Evolutionary conservation across 2,329 filamentous ascomycete species (phyloP), one percentile per base, ranked within the genome.

Genomic region (Exutisphaerella laricina): DNA sequence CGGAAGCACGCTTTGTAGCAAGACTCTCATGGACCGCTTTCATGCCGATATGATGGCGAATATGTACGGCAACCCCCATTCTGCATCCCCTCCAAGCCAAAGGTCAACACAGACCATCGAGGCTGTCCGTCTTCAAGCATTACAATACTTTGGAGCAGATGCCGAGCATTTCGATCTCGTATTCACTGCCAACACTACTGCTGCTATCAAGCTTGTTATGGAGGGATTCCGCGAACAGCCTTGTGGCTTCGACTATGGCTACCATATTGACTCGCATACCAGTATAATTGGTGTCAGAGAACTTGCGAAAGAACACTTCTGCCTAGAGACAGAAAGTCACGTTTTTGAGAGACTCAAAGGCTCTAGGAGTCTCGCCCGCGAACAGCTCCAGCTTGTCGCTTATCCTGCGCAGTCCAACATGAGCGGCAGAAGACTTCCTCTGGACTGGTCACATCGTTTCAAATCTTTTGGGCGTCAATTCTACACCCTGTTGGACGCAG

Each of bases 321-420:
- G 88, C 64, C 76, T 95, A 26, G 66, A 73, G 40, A 72, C 70
- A 17, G 79, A 88, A 56, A 60, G 60, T 0, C 79, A 79, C 36
- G 76, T 94, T 6, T 69, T 80, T 12, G 55, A 62, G 1, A 94
- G 86, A 84, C 66, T 89, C 5, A 59, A 64, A 4, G 23, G 31
- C 28, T 34, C 48, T 36, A 30, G 40, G 25, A 31, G 36, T 50
- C 8, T 28, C 8, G 13, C 49, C 58, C n/a, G 57, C 65, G 18
- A 52, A 48, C 22, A 32, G 30, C 51, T 78, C 4, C 49, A 43
- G 4, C 63, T 86, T 1, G 87, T 97, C 62, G 85, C 87, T 20
- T 96, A 88, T 61, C 85, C 90, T 5, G 89, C 83, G 1, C 90
- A 97, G 61, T 96, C 89, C 22, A 95, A 96, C 59, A 85, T 96